Evolutionary conservation across 345 rosid species (phyloP).

Genomic region (Lepidium aucheri): DNA sequence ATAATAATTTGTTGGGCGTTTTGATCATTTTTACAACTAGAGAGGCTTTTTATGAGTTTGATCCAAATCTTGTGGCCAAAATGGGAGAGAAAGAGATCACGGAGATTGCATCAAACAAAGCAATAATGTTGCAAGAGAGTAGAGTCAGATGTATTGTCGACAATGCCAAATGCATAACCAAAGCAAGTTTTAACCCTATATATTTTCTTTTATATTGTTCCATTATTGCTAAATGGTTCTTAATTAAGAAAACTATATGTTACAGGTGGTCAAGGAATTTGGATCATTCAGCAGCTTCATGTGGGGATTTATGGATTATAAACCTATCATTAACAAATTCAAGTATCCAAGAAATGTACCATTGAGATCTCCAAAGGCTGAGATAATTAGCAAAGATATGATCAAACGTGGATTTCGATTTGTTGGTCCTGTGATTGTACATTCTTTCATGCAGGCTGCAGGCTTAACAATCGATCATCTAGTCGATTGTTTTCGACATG

Average conservation of each 20-base stretch:
- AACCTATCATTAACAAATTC: constrained; percentile 62
- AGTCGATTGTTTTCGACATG: constrained; percentile 70
- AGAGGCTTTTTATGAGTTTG: constrained; percentile 71
- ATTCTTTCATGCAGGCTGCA: constrained; percentile 93
- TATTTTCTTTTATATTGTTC: background rate
- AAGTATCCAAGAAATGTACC: constrained; percentile 80
- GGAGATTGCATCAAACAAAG: constrained; percentile 67
- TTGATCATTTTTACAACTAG: constrained; percentile 27
- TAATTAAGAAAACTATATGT: background rate
- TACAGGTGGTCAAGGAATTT: constrained; percentile 57
- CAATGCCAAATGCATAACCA: constrained; percentile 78
- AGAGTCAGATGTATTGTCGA: constrained; percentile 83
- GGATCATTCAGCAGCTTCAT: constrained; percentile 85
- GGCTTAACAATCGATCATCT: constrained; percentile 88
- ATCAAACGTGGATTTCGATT: constrained; percentile 74
- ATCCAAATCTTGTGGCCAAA: constrained; percentile 64
- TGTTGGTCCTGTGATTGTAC: constrained; percentile 90
- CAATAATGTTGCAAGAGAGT: constrained; percentile 64
- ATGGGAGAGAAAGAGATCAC: constrained; percentile 74
- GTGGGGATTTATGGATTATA: constrained; percentile 83
- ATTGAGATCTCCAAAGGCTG: constrained; percentile 77
- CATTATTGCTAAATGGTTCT: background rate
- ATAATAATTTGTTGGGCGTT: background rate
- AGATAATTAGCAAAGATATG: constrained; percentile 72
- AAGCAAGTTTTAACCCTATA: constrained; percentile 40